phyloP scores from a whole-genome alignment of 2,329 filamentous ascomycete species.

The Cladophialophora psammophila region DNA sequence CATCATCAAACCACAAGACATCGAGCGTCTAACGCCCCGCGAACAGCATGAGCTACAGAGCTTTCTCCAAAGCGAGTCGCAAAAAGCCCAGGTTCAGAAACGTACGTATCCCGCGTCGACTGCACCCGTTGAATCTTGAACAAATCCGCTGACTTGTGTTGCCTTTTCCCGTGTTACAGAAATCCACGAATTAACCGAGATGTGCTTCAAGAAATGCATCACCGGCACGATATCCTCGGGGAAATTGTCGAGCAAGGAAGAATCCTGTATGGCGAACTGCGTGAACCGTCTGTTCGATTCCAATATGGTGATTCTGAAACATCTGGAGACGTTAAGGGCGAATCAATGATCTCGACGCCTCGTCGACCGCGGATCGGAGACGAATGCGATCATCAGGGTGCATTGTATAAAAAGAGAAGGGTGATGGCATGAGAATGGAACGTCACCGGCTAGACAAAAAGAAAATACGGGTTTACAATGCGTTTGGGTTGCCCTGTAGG shows the following conservation, averaged over 20 bases:
- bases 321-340: constrained; percentile 71
- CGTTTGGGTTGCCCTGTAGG: background rate
- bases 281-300: constrained; percentile 93
- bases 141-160: background rate
- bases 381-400: background rate
- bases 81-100: constrained; percentile 71
- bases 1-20: constrained; percentile 36
- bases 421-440: background rate
- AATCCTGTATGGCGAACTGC: constrained; percentile 87
- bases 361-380: background rate
- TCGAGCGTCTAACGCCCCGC: constrained; percentile 68
- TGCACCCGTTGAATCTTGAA: no score
- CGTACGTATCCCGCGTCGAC: constrained; percentile 47
- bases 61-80: constrained; percentile 82
- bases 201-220: constrained; percentile 96
- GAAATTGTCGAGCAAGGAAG: constrained; percentile 77
- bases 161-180: constrained; percentile 48
- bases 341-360: constrained; percentile 43
- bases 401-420: constrained; percentile 23
- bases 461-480: background rate
- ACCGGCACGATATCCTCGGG: constrained; percentile 74
- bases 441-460: background rate
- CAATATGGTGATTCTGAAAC: constrained; percentile 82
- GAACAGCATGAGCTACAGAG: constrained; percentile 89
- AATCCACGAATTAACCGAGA: constrained; percentile 73